Percentiles rank a stretch among this genome's conserved stretches.
These are phyloP conservation scores for Fusarium pseudonygamai DNA, from an alignment of 2,329 filamentous ascomycete species.

Conservation along the genomic window DNA sequence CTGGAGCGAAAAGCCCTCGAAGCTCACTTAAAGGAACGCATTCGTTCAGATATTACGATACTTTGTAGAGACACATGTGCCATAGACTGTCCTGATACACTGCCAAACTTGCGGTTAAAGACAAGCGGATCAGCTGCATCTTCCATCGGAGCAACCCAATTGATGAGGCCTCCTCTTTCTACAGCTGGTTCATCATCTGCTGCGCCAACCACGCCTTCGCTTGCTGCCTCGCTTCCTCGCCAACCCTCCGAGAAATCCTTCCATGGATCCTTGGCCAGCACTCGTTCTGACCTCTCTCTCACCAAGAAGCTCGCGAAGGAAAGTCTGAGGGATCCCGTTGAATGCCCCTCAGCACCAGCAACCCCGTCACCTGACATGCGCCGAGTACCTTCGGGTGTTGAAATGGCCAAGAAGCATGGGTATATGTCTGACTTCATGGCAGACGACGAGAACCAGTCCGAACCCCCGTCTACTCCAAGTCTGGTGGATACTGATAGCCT, in stretches of 20 bases:
- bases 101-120: conserved; percentile 43
- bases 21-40: conserved; percentile 54
- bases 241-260: conserved; percentile 35
- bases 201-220: conserved; percentile 21
- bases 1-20: conserved; percentile 52
- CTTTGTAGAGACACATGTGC: conserved; percentile 62
- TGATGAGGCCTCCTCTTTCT: conserved; percentile 15
- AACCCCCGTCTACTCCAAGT: conserved; percentile 44
- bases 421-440: conserved; percentile 43
- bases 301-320: conserved; percentile 36
- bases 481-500: conserved; percentile 46
- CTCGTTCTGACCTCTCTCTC: conserved; percentile 37
- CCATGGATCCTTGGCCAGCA: conserved; percentile 34
- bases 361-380: conserved; percentile 27
- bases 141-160: conserved; percentile 6
- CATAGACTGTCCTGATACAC: conserved; percentile 47
- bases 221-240: conserved; percentile 20
- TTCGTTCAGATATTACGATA: conserved; percentile 59
- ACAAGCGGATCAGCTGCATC: conserved; percentile 31
- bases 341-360: conserved; percentile 29
- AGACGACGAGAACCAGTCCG: conserved; percentile 44
- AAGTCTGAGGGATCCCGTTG: conserved; percentile 33
- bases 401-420: conserved; percentile 42
- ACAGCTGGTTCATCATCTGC: conserved; percentile 17
- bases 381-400: conserved; percentile 41